These are phyloP conservation scores for Saccharum hybrid DNA, from an alignment of 202 grass and related monocot genomes.

Conservation along the genomic window DNA sequence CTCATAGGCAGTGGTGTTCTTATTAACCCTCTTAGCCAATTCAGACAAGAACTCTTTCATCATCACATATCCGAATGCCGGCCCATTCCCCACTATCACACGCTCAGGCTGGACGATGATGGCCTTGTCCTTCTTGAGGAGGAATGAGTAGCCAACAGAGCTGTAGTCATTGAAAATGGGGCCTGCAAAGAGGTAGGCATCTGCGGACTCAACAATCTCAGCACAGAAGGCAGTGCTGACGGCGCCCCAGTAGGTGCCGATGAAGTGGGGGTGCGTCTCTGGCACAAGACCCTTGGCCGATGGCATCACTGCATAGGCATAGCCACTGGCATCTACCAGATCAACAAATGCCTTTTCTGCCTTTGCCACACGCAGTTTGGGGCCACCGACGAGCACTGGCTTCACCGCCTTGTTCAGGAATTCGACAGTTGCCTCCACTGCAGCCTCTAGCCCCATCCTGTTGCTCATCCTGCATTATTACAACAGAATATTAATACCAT, in stretches of 20 bases:
- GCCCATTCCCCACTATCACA: constrained; percentile 64
- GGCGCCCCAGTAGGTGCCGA: constrained; percentile 82
- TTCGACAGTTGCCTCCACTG: constrained; percentile 59
- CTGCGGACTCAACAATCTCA: constrained; percentile 49
- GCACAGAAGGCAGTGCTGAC: constrained; percentile 61
- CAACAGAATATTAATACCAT: neutral
- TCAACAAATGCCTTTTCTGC: no score
- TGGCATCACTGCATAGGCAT: constrained; percentile 64
- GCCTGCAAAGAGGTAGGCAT: constrained; percentile 74
- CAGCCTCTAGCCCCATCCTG: constrained; percentile 69
- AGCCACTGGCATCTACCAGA: no score
- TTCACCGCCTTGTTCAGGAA: constrained; percentile 80
- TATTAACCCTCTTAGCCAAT: constrained; percentile 62
- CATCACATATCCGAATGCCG: constrained; percentile 61
- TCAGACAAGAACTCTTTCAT: constrained; percentile 61
- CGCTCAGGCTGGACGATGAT: constrained; percentile 70
- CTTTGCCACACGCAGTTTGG: no score
- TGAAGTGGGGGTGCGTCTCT: constrained; percentile 63
- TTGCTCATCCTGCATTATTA: constrained; percentile 64
- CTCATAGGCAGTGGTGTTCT: constrained; percentile 68
- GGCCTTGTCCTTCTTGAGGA: constrained; percentile 83
- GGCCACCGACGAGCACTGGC: neutral
- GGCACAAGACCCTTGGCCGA: constrained; percentile 77
- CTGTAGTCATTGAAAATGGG: constrained; percentile 89
- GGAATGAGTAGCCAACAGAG: constrained; percentile 75